Percentiles rank a stretch among this genome's conserved stretches.
Conservation (phyloP, 1,284 basidiomycete species). For the Trametes hirsuta region DNA sequence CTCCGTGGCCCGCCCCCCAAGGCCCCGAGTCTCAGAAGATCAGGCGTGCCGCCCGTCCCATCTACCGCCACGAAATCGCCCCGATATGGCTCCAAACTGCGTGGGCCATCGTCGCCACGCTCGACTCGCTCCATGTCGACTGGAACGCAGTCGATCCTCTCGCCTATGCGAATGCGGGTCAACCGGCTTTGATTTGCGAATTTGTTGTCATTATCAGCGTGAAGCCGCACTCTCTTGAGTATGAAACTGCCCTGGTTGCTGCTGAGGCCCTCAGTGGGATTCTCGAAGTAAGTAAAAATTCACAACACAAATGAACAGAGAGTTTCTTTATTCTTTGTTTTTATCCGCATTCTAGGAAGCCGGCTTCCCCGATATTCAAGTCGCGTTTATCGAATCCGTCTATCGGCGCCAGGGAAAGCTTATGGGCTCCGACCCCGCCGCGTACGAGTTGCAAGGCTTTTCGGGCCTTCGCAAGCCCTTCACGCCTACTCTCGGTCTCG, state of each 20-base stretch:
- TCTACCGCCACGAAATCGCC: conserved; percentile 33
- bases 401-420: conserved; percentile 31
- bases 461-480: conserved; percentile 35
- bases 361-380: conserved; percentile 30
- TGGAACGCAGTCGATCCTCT: conserved; percentile 33
- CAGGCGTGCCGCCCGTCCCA: conserved; percentile 34
- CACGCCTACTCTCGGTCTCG: conserved; percentile 38
- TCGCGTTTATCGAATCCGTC: conserved; percentile 30
- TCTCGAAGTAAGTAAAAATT: conserved; percentile 13
- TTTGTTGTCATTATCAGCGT: conserved; percentile 31
- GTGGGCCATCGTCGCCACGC: conserved; percentile 25
- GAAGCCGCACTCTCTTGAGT: conserved; percentile 26
- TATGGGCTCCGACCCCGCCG: conserved; percentile 24
- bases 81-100: conserved; percentile 26
- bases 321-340: neutral
- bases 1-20: conserved; percentile 28
- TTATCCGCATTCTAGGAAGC: conserved; percentile 1
- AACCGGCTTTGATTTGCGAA: conserved; percentile 21
- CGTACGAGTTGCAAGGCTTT: conserved; percentile 20
- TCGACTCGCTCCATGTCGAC: conserved; percentile 26
- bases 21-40: conserved; percentile 26
- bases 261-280: conserved; percentile 24
- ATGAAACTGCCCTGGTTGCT: conserved; percentile 26
- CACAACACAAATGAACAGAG: neutral
- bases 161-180: conserved; percentile 32